Percentiles rank a stretch among this genome's conserved stretches.
These are phyloP conservation scores for Backusella parvicylindrica DNA, from an alignment of 192 early-diverging fungal species.

Conservation along the genomic window DNA sequence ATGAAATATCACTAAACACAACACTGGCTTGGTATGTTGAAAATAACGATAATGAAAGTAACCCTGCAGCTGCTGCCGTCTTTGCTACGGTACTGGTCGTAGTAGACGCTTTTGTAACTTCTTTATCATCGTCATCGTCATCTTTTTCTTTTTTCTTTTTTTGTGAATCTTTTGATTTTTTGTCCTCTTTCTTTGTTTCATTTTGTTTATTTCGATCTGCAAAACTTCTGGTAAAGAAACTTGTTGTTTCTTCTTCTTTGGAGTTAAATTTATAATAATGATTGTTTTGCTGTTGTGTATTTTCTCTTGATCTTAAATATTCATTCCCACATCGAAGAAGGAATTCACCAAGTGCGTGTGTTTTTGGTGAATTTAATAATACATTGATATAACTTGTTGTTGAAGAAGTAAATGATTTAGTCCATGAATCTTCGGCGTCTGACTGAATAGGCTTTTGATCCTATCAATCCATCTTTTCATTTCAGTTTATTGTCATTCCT, in stretches of 20 bases:
- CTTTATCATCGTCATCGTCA: not conserved
- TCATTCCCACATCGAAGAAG: not conserved
- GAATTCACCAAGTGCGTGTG: conserved; percentile 9
- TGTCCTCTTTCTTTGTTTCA: conserved; percentile 11
- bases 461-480: not conserved
- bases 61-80: conserved; percentile 35
- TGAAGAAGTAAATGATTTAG: not conserved
- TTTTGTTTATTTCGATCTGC: not conserved
- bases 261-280: not conserved
- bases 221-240: not conserved
- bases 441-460: conserved; percentile 39
- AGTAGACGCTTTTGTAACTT: conserved; percentile 12
- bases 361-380: conserved; percentile 5
- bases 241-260: not conserved
- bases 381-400: not conserved
- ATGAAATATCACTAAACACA: conserved; percentile 38
- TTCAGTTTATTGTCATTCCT: not conserved
- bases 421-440: conserved; percentile 1
- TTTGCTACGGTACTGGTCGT: not conserved
- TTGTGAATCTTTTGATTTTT: conserved; percentile 12
- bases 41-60: conserved; percentile 41
- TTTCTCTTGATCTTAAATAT: conserved; percentile 7
- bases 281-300: not conserved
- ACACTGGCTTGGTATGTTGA: conserved; percentile 43
- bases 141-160: conserved; percentile 10